Conservation (phyloP, 164 flowering plant species). For the Sextonia rubra region DNA sequence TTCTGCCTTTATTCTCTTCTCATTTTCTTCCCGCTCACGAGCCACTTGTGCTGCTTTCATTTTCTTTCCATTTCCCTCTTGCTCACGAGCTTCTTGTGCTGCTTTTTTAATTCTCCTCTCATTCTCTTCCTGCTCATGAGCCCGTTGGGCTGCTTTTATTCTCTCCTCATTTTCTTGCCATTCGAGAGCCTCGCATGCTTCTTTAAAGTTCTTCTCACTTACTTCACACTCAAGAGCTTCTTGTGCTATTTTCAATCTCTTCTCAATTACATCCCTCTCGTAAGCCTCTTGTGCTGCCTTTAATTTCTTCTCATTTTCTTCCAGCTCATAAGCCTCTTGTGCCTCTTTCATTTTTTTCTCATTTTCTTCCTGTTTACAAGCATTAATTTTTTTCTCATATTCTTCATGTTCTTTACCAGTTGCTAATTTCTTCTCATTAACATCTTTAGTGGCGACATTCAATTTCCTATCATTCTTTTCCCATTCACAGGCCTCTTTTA, state of each 20-base stretch:
- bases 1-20: conserved; percentile 14
- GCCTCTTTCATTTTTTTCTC: conserved; percentile 8
- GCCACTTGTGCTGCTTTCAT: conserved; percentile 1
- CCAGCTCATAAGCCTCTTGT: conserved; percentile 10
- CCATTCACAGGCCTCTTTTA: conserved; percentile 19
- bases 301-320: conserved; percentile 15
- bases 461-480: conserved; percentile 16
- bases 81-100: conserved; percentile 13
- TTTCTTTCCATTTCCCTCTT: conserved; percentile 16
- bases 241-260: conserved; percentile 9
- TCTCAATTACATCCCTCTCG: conserved; percentile 9
- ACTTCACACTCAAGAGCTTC: conserved; percentile 15
- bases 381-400: conserved; percentile 14
- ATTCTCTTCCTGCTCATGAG: conserved; percentile 12
- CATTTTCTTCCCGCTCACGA: conserved; percentile 8
- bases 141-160: conserved; percentile 6
- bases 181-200: conserved; percentile 7
- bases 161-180: conserved; percentile 6
- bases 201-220: conserved; percentile 14
- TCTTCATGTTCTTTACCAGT: conserved; percentile 16
- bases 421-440: conserved; percentile 12
- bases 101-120: conserved; percentile 11
- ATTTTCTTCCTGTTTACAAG: conserved; percentile 15
- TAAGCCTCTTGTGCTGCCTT: conserved; percentile 12
- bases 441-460: conserved; percentile 15